Base-by-base conservation (phyloP, 2,329 filamentous ascomycete genomes). In the Beauveria bassiana region DNA sequence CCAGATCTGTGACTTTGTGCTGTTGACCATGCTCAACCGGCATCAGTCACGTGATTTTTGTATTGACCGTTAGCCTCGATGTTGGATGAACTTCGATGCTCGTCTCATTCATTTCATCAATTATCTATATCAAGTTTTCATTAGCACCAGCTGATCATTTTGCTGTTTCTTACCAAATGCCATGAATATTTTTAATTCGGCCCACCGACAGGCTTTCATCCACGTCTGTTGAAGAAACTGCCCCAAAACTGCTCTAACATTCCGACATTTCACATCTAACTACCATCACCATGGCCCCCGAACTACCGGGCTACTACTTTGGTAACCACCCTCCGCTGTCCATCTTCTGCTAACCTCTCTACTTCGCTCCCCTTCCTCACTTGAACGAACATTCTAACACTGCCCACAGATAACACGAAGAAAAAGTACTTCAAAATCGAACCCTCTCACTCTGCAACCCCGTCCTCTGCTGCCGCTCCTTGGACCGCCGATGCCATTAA, bases 381-480 rank as follows among this genome's bases (percentile, higher is more conserved):
- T 22, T 51, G 22, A 24, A 24, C 3, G 2, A 14, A 16, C 34
- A 38, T 38, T 38, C 14, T 38, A 14, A 38, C 34, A 38, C 34
- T 38, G 34, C 14, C 14, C 5, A 14, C 59, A 85, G 84, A 86
- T 63, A 57, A 72, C 16, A 78, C 79, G 49, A 88, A 84, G 70
- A 80, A 80, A 43, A 87, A 84, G 65, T 90, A 89, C 68, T 90
- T 89, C 72, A 86, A 84, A 67, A 81, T 90, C 55, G 83, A 88
- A 69, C 80, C 78, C 51, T 77, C 82, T 45, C 78, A 81, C 60
- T 78, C 78, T 18, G 83, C 83, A 0, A 79, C 84, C 0, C 65
- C 74, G 34, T 38, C 34, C 5, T 38, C 34, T 38, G 34, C 34
- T 1, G 72, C 71, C 8, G 76, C 81, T 0, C 72, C 78, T 18